Evolutionary conservation across 106 monocot genomes (phyloP).

Genomic region (Apostasia ramifera): DNA sequence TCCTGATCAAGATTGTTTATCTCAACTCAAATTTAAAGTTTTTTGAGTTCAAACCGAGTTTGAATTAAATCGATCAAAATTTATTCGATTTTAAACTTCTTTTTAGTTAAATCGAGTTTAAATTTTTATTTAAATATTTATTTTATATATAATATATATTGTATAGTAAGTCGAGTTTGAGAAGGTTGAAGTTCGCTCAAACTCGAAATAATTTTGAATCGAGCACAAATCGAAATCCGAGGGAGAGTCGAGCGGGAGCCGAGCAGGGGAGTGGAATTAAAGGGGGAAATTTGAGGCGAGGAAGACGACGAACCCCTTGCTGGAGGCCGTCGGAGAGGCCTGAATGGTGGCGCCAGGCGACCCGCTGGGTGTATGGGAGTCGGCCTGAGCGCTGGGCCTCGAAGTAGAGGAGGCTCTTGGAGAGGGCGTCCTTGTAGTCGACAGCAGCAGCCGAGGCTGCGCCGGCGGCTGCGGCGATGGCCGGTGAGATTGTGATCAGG

Average conservation of each 20-base stretch:
- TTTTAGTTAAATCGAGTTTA: neutral
- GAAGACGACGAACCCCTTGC: conserved; percentile 34
- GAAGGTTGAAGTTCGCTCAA: no score
- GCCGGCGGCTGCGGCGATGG: no score
- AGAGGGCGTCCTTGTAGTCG: conserved; percentile 17
- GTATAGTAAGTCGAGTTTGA: no score
- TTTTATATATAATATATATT: no score
- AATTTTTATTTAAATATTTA: neutral
- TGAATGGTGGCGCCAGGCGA: conserved; percentile 52
- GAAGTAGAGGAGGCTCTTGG: conserved; percentile 53
- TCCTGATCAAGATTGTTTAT: no score
- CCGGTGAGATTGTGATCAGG: no score
- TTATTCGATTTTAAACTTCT: neutral
- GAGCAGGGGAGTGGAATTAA: no score
- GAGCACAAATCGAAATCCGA: no score
- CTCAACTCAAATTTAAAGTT: no score
- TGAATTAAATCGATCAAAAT: no score
- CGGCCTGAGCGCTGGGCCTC: conserved; percentile 62
- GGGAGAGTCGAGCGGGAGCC: neutral
- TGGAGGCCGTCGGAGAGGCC: conserved; percentile 57
- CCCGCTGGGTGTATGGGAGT: conserved; percentile 48
- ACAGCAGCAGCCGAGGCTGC: neutral
- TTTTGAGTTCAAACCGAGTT: no score
- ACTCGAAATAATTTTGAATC: no score
- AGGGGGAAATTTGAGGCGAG: neutral